Evolutionary conservation across 208 protist genomes (phyloP).

Genomic region (Angomonas ambiguus): DNA sequence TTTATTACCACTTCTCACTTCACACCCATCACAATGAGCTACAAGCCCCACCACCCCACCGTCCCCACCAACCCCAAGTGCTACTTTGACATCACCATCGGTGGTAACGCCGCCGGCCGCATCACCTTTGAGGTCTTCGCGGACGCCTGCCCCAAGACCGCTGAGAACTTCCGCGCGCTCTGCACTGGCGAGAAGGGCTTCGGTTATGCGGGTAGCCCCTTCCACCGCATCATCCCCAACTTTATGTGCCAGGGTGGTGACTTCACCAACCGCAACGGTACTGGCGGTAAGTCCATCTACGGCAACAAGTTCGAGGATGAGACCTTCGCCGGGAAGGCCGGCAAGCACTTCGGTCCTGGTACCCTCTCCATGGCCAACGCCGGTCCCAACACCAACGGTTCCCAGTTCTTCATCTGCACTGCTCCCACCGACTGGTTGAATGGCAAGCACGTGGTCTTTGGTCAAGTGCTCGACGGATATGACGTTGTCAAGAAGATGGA

Average conservation of each 20-base stretch:
- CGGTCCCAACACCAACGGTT: conserved; percentile 91
- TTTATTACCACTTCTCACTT: conserved; percentile 4
- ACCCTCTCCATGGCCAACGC: conserved; percentile 91
- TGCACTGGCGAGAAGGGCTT: conserved; percentile 62
- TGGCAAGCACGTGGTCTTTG: conserved; percentile 96
- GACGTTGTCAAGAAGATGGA: conserved; percentile 86
- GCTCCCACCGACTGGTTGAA: conserved; percentile 81
- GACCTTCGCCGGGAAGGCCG: conserved; percentile 45
- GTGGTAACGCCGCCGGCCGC: conserved; percentile 29
- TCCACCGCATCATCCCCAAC: conserved; percentile 51
- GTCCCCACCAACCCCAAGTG: conserved; percentile 73
- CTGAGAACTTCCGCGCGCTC: conserved; percentile 59
- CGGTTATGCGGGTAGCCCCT: conserved; percentile 33
- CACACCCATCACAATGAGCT: conserved; percentile 36
- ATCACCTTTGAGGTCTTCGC: conserved; percentile 50
- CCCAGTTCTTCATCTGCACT: conserved; percentile 92
- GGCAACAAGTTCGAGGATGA: conserved; percentile 54
- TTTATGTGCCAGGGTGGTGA: conserved; percentile 70
- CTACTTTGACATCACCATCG: conserved; percentile 49
- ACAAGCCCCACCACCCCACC: conserved; percentile 77
- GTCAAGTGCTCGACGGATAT: conserved; percentile 88
- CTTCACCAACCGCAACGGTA: conserved; percentile 52
- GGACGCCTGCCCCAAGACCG: conserved; percentile 51
- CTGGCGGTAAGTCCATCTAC: conserved; percentile 63
- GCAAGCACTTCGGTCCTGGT: conserved; percentile 65